Percentiles rank a stretch among this genome's conserved stretches.
Evolutionary conservation across 176 grass and related monocot genomes (phyloP).

Genomic region (Oryza nivara): DNA sequence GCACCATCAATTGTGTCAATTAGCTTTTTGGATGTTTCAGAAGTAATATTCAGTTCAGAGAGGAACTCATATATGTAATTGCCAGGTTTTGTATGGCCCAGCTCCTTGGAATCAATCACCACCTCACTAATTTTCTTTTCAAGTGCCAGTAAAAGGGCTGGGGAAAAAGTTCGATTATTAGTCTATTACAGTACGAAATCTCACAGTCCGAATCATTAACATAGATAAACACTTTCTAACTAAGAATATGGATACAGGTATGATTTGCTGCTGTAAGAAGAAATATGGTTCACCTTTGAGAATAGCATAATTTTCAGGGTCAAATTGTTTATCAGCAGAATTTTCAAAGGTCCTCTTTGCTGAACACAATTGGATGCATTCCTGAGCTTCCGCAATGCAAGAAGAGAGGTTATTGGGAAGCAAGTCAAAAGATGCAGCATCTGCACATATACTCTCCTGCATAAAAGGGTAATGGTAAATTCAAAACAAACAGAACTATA

Average conservation of each 20-base stretch:
- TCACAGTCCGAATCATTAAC: slow-evolving; percentile 28
- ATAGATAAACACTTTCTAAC: slow-evolving; percentile 24
- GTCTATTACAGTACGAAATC: slow-evolving; percentile 21
- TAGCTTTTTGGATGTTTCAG: slow-evolving; percentile 89
- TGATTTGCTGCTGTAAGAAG: not conserved
- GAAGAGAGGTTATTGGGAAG: slow-evolving; percentile 68
- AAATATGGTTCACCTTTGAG: slow-evolving; percentile 65
- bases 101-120: slow-evolving; percentile 80
- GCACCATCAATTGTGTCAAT: slow-evolving; percentile 89
- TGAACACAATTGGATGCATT: slow-evolving; percentile 84
- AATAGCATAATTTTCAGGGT: slow-evolving; percentile 98
- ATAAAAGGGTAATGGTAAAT: slow-evolving; percentile 39
- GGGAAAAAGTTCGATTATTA: slow-evolving; percentile 27
- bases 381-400: slow-evolving; percentile 85
- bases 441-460: slow-evolving; percentile 96
- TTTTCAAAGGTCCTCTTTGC: slow-evolving; percentile 68
- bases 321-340: slow-evolving; percentile 83
- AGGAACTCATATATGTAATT: slow-evolving; percentile 93
- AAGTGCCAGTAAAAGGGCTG: slow-evolving; percentile 89
- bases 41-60: slow-evolving; percentile 88
- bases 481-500: slow-evolving; percentile 14
- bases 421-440: slow-evolving; percentile 96
- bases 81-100: slow-evolving; percentile 76
- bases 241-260: slow-evolving; percentile 9
- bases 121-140: slow-evolving; percentile 81